These are phyloP conservation scores for Lichtheimia ornata DNA, from an alignment of 371 early-diverging fungal species.

Conservation along the genomic window DNA sequence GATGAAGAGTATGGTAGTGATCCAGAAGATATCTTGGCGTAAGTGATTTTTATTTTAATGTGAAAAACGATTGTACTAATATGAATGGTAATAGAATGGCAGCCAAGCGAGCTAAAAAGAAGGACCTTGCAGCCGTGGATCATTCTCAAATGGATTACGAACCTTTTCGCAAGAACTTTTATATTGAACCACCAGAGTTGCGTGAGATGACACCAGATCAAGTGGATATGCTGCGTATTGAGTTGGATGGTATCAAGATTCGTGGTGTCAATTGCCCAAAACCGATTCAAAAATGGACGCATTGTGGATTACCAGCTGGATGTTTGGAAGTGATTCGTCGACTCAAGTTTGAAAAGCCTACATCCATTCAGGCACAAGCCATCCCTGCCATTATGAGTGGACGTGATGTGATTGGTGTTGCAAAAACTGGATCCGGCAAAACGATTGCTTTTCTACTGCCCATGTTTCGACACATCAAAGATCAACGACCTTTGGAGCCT, in stretches of 20 bases:
- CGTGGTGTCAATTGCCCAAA: slow-evolving; percentile 88
- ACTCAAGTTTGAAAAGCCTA: slow-evolving; percentile 86
- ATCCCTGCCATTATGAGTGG: slow-evolving; percentile 98
- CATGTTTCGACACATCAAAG: slow-evolving; percentile 96
- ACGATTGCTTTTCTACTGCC: slow-evolving; percentile 96
- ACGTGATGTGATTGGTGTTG: slow-evolving; percentile 97
- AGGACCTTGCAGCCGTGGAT: slow-evolving; percentile 90
- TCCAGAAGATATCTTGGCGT: slow-evolving; percentile 81
- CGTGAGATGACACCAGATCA: slow-evolving; percentile 81
- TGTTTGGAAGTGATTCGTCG: slow-evolving; percentile 77
- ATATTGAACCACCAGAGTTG: slow-evolving; percentile 93
- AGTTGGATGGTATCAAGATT: slow-evolving; percentile 94
- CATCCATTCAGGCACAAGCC: slow-evolving; percentile 97
- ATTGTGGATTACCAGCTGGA: slow-evolving; percentile 85
- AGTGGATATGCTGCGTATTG: slow-evolving; percentile 80
- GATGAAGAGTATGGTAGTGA: slow-evolving; percentile 56
- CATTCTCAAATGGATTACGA: slow-evolving; percentile 87
- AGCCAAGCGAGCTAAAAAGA: slow-evolving; percentile 83
- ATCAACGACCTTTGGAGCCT: slow-evolving; percentile 82
- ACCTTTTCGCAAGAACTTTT: slow-evolving; percentile 93
- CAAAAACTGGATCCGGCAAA: slow-evolving; percentile 99
- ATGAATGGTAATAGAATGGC: slow-evolving; percentile 53
- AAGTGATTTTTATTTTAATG: slow-evolving; percentile 29
- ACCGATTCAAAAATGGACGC: slow-evolving; percentile 94
- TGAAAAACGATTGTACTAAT: not conserved